Conservation (phyloP, 176 grass and related monocot species). For the Panicum miliaceum region DNA sequence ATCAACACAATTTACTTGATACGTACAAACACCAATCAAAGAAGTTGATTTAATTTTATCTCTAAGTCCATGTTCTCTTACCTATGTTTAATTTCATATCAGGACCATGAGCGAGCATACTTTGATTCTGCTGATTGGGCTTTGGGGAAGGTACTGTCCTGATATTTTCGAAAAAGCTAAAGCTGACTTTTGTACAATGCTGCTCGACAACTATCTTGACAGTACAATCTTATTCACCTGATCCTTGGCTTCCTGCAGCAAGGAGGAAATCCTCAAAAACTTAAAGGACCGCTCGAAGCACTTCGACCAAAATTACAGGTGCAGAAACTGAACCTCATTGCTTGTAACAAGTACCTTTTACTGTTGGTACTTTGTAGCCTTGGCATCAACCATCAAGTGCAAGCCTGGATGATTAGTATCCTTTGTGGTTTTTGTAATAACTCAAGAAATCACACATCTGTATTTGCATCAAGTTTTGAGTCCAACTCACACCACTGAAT, state of each 20-base stretch:
- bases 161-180: not conserved
- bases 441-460: not conserved
- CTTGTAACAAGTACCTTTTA: not conserved
- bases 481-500: not conserved
- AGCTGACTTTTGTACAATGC: not conserved
- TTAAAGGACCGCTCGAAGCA: constrained; percentile 84
- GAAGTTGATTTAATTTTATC: constrained; percentile 1
- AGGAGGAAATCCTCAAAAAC: constrained; percentile 78
- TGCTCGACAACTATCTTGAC: not conserved
- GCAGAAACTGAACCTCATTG: not conserved
- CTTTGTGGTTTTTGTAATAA: constrained; percentile 5
- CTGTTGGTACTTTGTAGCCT: constrained; percentile 10
- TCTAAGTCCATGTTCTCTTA: constrained; percentile 19
- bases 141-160: constrained; percentile 69
- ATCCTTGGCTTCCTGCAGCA: constrained; percentile 59
- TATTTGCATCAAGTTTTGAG: not conserved
- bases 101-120: constrained; percentile 86
- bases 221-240: constrained; percentile 30
- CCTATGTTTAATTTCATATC: constrained; percentile 32
- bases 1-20: too few relatives aligned
- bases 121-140: constrained; percentile 96
- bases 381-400: not conserved
- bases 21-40: not conserved
- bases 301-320: constrained; percentile 88
- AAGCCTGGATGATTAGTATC: not conserved